phyloP scores from a whole-genome alignment of 2,329 filamentous ascomycete genomes.

The Pseudopithomyces chartarum region DNA sequence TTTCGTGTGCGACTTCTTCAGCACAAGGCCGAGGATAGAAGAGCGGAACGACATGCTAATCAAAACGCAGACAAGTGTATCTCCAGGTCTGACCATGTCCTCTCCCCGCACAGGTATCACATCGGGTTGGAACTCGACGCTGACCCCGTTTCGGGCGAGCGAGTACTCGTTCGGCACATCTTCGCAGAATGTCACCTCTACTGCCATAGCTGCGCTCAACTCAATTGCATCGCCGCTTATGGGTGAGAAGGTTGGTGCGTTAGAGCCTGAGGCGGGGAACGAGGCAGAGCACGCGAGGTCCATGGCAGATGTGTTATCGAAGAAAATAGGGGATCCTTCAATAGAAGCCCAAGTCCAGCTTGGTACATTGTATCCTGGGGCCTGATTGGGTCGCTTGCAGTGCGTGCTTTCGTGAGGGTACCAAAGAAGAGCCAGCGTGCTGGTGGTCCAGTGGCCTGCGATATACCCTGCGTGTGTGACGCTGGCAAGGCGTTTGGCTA shows the following conservation, averaged over 20 bases:
- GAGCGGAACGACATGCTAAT: constrained; percentile 45
- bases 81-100: constrained; percentile 32
- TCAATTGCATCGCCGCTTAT: constrained; percentile 33
- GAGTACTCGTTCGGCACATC: constrained; percentile 23
- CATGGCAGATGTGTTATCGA: constrained; percentile 43
- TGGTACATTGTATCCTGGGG: constrained; percentile 28
- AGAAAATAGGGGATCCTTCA: constrained; percentile 42
- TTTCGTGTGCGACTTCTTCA: constrained; percentile 28
- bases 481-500: constrained; percentile 35
- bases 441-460: constrained; percentile 44
- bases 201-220: constrained; percentile 40
- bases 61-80: constrained; percentile 38
- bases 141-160: constrained; percentile 33
- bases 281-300: constrained; percentile 39
- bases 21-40: constrained; percentile 40
- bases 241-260: constrained; percentile 34
- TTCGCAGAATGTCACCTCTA: constrained; percentile 33
- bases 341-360: constrained; percentile 46
- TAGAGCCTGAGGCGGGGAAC: constrained; percentile 26
- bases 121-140: constrained; percentile 41
- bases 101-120: constrained; percentile 31
- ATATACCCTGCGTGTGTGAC: constrained; percentile 39
- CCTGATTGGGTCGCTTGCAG: constrained; percentile 29
- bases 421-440: constrained; percentile 41
- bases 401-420: constrained; percentile 37